Percentiles rank a stretch among this genome's conserved stretches.
Evolutionary conservation across 805 yeast genomes (phyloP).

Genomic region (Starmerella vaccinii): DNA sequence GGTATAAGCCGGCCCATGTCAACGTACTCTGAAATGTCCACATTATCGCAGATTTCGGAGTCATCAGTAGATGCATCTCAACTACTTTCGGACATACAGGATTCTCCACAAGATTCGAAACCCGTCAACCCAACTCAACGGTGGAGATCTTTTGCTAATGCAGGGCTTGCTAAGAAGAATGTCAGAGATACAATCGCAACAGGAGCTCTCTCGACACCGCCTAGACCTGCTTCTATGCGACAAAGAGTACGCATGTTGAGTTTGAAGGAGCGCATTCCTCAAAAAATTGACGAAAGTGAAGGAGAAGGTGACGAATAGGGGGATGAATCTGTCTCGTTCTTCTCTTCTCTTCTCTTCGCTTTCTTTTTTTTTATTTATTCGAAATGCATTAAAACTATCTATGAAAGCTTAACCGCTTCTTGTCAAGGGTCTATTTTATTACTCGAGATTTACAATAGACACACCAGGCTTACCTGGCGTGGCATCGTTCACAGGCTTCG

Average conservation of each 20-base stretch:
- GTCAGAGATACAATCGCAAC: constrained; percentile 7
- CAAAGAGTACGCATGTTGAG: constrained; percentile 13
- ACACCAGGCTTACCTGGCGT: constrained; percentile 93
- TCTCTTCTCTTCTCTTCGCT: background rate
- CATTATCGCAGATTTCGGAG: constrained; percentile 23
- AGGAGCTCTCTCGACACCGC: constrained; percentile 6
- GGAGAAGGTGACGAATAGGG: constrained; percentile 5
- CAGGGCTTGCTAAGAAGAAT: constrained; percentile 2
- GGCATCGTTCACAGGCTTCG: constrained; percentile 69
- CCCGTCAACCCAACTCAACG: background rate
- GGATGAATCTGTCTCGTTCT: background rate
- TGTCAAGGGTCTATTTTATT: no score
- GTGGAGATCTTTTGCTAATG: constrained; percentile 5
- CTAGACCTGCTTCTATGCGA: constrained; percentile 12
- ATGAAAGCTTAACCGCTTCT: background rate
- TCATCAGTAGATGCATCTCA: constrained; percentile 20
- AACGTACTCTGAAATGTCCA: constrained; percentile 23
- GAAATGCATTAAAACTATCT: background rate
- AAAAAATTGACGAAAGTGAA: constrained; percentile 19
- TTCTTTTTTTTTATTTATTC: background rate
- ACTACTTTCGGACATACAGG: constrained; percentile 11
- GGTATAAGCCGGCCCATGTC: constrained; percentile 20
- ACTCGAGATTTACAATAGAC: constrained; percentile 48
- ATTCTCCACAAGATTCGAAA: background rate
- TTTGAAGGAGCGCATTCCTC: constrained; percentile 15